Evolutionary conservation across 306 rosid genomes (phyloP).

Genomic region (Acacia acuminata): DNA sequence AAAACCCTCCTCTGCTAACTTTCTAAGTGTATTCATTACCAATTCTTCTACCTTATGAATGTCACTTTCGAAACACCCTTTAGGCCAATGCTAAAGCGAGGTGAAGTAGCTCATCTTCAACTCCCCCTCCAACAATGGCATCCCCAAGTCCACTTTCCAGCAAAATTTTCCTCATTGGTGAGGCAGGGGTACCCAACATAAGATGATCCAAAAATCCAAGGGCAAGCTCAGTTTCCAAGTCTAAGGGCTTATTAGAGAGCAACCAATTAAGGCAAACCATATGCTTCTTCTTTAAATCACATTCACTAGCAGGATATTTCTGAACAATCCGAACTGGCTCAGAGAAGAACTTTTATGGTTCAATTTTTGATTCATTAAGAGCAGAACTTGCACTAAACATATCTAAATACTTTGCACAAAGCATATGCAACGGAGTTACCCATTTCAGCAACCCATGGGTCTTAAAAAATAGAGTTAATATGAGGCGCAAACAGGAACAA

Average conservation of each 20-base stretch:
- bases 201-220: slow-evolving; percentile 96
- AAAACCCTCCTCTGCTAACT: no score
- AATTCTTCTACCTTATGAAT: no score
- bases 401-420: slow-evolving; percentile 79
- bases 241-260: slow-evolving; percentile 90
- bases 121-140: no score
- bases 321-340: slow-evolving; percentile 78
- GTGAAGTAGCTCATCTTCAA: no score
- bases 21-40: no score
- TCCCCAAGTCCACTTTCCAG: no score
- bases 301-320: slow-evolving; percentile 91
- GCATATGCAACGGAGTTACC: slow-evolving; percentile 13
- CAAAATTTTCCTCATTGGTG: slow-evolving; percentile 89
- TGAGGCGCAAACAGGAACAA: no score
- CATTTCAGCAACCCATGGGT: slow-evolving; percentile 19
- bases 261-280: slow-evolving; percentile 94
- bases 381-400: slow-evolving; percentile 79
- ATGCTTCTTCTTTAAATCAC: slow-evolving; percentile 82
- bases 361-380: slow-evolving; percentile 73
- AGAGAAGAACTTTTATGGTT: slow-evolving; percentile 73
- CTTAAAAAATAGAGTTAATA: no score
- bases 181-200: slow-evolving; percentile 97
- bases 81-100: no score
- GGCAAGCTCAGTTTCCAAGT: slow-evolving; percentile 70
- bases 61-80: no score